Evolutionary conservation across 139 green algal species (phyloP).

Genomic region (Marvania coccoides): DNA sequence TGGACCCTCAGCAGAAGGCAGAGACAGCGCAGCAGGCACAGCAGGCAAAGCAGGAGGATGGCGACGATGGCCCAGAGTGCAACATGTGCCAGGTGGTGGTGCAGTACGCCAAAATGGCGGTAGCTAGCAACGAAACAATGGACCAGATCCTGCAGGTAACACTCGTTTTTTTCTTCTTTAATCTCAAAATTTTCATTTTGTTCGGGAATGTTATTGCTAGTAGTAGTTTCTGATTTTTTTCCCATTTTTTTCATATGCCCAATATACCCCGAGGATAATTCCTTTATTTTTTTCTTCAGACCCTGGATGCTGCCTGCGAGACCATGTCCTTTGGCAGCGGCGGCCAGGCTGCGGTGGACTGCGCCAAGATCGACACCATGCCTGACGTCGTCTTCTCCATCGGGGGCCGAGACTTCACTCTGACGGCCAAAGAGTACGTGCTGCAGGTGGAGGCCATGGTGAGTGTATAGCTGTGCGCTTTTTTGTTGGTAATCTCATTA

Average conservation of each 20-base stretch:
- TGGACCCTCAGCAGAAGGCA: not conserved
- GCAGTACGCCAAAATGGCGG: slow-evolving; percentile 62
- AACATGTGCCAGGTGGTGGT: slow-evolving; percentile 77
- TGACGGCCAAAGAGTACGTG: slow-evolving; percentile 84
- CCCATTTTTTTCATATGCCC: too few relatives aligned
- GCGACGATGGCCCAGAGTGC: slow-evolving; percentile 34
- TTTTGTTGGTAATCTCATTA: not conserved
- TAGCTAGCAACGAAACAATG: slow-evolving; percentile 67
- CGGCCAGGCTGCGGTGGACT: slow-evolving; percentile 75
- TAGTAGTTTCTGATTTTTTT: too few relatives aligned
- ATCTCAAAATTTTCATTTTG: too few relatives aligned
- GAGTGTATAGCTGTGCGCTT: too few relatives aligned
- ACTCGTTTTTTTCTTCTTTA: too few relatives aligned
- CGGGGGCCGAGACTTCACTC: slow-evolving; percentile 59
- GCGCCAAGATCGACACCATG: slow-evolving; percentile 61
- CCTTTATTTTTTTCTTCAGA: slow-evolving; percentile 3
- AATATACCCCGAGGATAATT: not conserved
- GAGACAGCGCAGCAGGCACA: not conserved
- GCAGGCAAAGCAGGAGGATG: not conserved
- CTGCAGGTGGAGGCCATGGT: slow-evolving; percentile 53
- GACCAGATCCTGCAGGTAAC: slow-evolving; percentile 38
- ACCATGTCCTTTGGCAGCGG: slow-evolving; percentile 47
- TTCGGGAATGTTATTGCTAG: too few relatives aligned
- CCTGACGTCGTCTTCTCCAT: slow-evolving; percentile 79
- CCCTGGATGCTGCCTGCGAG: slow-evolving; percentile 54